phyloP scores from a whole-genome alignment of 208 protist species.

The Wallacemonas sp. region DNA sequence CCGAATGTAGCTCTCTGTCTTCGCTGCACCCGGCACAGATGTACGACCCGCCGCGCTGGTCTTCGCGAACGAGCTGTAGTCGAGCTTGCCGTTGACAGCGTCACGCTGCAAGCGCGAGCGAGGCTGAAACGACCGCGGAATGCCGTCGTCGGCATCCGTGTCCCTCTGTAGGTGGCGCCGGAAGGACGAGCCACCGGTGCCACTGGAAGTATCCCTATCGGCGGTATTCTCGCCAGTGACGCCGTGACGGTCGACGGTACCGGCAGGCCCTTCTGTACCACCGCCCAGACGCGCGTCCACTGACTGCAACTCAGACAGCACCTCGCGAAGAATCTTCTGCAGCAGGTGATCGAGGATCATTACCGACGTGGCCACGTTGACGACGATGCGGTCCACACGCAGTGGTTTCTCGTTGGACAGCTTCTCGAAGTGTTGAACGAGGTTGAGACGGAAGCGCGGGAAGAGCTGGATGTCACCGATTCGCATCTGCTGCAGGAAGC shows the following conservation, averaged over 20 bases:
- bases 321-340: slow-evolving; percentile 58
- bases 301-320: slow-evolving; percentile 59
- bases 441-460: slow-evolving; percentile 73
- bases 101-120: slow-evolving; percentile 19
- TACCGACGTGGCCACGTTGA: slow-evolving; percentile 27
- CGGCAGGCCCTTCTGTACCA: neutral
- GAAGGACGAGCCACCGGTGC: neutral
- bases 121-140: slow-evolving; percentile 21
- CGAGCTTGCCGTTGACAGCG: slow-evolving; percentile 15
- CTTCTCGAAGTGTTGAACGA: slow-evolving; percentile 79
- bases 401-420: slow-evolving; percentile 36
- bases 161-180: neutral
- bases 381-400: slow-evolving; percentile 48
- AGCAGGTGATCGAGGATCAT: slow-evolving; percentile 54
- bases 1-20: slow-evolving; percentile 17
- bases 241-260: no score
- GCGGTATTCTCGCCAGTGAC: no score
- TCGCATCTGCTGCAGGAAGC: slow-evolving; percentile 62
- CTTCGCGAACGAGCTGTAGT: slow-evolving; percentile 18
- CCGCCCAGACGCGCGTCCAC: slow-evolving; percentile 34
- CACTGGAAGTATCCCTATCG: no score
- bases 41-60: neutral
- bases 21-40: neutral
- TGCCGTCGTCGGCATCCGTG: slow-evolving; percentile 17
- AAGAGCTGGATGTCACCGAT: slow-evolving; percentile 80